Conservation (phyloP, 495 filamentous ascomycete species). For the Aspergillus coremiiformis region DNA sequence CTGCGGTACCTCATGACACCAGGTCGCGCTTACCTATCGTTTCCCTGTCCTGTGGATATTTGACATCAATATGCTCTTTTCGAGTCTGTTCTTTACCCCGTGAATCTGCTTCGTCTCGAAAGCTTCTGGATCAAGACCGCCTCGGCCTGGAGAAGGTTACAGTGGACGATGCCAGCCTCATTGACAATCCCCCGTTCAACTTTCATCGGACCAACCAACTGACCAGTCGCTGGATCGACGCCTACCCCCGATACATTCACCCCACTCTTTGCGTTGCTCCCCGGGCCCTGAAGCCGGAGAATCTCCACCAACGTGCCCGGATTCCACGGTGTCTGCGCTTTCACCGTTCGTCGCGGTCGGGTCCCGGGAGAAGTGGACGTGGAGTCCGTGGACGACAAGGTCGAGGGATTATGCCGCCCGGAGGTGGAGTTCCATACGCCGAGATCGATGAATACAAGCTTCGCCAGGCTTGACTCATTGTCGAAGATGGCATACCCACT, state of each 20-base stretch:
- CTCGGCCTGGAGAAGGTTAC: background rate
- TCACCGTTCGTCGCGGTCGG: background rate
- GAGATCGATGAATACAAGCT: slow-evolving; percentile 5
- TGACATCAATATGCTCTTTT: background rate
- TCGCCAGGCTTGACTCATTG: background rate
- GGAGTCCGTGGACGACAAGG: background rate
- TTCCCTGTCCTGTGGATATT: too few species aligned
- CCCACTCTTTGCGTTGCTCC: slow-evolving; percentile 6
- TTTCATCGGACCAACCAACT: background rate
- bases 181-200: background rate
- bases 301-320: background rate
- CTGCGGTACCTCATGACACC: too few species aligned
- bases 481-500: slow-evolving; percentile 4
- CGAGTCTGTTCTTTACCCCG: too few species aligned
- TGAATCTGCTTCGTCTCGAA: too few species aligned
- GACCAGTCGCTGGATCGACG: background rate
- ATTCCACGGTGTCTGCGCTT: background rate
- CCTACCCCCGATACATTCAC: slow-evolving; percentile 3
- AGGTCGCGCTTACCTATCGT: too few species aligned
- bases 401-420: slow-evolving; percentile 2
- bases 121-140: background rate
- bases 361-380: background rate
- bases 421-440: slow-evolving; percentile 4
- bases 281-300: slow-evolving; percentile 4
- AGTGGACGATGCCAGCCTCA: background rate